Base-by-base conservation (phyloP, 345 rosid genomes). In the Pistacia integerrima region DNA sequence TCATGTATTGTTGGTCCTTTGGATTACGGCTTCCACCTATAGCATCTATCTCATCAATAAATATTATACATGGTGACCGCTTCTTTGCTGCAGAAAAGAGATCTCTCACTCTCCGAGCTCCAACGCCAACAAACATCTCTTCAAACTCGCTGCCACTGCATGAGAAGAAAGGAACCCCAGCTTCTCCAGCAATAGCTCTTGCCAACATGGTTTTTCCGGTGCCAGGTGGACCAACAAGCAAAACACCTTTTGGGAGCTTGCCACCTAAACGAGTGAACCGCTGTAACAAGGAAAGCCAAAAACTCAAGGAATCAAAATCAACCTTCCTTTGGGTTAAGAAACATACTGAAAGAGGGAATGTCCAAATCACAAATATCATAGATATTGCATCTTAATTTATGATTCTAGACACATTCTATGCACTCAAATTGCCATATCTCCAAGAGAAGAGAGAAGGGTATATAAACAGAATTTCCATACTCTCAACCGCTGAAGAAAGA, bases 81-180 rank as follows among this genome's bases (percentile, higher is more conserved):
- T 94, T 96, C 90, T 94, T 96, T n/a, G 97, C 99, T 79, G 99
- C 99, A n/a, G 97, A 81, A 80, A 96, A 96, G 66, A 96, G 98
- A 85, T 96, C 98, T 82, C 99, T 91, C 48, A 96, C 98, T 78
- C 98, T 87, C 75, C 97, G 85, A 54, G 99, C 99, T 86, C 99
- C 99, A 80, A 92, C 99, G 20, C 98, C 99, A 78, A 96, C 99
- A 85, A 92, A 96, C 97, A 96, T 92, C 87, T 96, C 99, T 80
- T 96, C 99, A 70, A 96, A 96, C 81, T 96, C 99, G 70, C 99
- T 96, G 69, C 99, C 99, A 77, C 99, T 96, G 91, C 98, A 92
- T 22, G 97, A 96, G 86, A 92, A 96, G 87, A 96, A 96, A 64
- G 99, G 99, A 73, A 94, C 97, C 66, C 98, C 95, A 44, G 98